These are phyloP conservation scores for Thymus quinquecostatus DNA, from an alignment of 257 asterid species.

Conservation along the genomic window DNA sequence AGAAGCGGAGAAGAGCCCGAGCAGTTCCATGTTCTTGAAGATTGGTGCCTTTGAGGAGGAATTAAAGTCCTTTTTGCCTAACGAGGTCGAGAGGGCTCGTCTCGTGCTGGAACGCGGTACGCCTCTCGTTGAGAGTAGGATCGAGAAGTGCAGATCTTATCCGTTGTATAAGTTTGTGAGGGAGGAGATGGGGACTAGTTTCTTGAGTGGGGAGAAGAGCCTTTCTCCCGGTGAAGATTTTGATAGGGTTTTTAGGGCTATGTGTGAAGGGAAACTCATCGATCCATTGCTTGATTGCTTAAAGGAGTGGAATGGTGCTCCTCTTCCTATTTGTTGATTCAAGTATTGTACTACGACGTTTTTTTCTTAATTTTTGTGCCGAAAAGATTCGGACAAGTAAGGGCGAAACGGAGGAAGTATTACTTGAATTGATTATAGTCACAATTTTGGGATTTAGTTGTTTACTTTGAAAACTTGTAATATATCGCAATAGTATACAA, in stretches of 20 bases:
- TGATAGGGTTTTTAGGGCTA: slow-evolving; percentile 45
- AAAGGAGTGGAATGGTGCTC: slow-evolving; percentile 54
- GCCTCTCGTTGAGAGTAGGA: slow-evolving; percentile 28
- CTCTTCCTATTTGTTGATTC: slow-evolving; percentile 41
- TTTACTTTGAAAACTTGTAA: too few species aligned
- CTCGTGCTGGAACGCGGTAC: slow-evolving; percentile 33
- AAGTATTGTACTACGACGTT: too few species aligned
- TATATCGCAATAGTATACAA: too few species aligned
- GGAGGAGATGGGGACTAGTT: slow-evolving; percentile 35
- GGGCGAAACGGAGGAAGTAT: too few species aligned
- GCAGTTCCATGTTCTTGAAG: slow-evolving; percentile 40
- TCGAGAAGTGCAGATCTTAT: slow-evolving; percentile 41
- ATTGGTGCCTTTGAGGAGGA: slow-evolving; percentile 47
- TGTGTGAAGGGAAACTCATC: slow-evolving; percentile 46
- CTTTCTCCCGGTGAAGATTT: slow-evolving; percentile 51
- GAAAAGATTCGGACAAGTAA: too few species aligned
- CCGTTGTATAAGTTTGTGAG: slow-evolving; percentile 52
- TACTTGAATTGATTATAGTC: too few species aligned
- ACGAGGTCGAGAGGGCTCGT: slow-evolving; percentile 44
- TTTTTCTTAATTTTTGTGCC: too few species aligned
- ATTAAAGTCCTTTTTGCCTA: slow-evolving; percentile 38
- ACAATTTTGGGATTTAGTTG: too few species aligned
- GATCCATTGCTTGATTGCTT: slow-evolving; percentile 57
- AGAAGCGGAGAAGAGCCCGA: slow-evolving; percentile 25
- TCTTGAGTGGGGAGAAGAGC: slow-evolving; percentile 40